Evolutionary conservation across 2,329 filamentous ascomycete species (phyloP).

Genomic region (Leptographium procerum): DNA sequence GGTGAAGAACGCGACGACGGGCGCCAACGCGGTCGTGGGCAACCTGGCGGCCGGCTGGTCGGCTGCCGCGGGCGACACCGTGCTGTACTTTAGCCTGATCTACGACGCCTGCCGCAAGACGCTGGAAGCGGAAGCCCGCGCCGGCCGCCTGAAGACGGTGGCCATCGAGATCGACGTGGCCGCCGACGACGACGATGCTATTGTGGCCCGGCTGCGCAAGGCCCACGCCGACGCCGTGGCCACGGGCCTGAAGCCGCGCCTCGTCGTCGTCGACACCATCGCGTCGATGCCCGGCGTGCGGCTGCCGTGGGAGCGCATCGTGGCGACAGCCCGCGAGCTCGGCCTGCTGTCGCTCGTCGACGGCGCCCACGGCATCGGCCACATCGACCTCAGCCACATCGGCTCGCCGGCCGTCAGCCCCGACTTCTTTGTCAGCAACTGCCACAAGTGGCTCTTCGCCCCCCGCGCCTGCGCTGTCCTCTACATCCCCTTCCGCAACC

Average conservation of each 20-base stretch:
- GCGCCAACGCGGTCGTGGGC: constrained; percentile 55
- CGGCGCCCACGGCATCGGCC: constrained; percentile 59
- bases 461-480: constrained; percentile 60
- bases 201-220: constrained; percentile 41
- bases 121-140: constrained; percentile 48
- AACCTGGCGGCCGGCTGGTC: constrained; percentile 32
- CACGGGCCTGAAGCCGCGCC: constrained; percentile 41
- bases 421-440: constrained; percentile 65
- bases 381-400: constrained; percentile 52
- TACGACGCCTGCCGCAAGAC: constrained; percentile 58
- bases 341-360: constrained; percentile 56
- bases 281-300: constrained; percentile 56
- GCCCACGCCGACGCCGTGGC: constrained; percentile 36
- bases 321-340: constrained; percentile 39
- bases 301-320: constrained; percentile 57
- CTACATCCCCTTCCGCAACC: constrained; percentile 56
- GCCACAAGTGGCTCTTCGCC: constrained; percentile 64
- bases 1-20: constrained; percentile 60
- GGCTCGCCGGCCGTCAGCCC: constrained; percentile 34
- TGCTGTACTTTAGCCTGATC: constrained; percentile 55
- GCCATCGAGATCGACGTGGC: constrained; percentile 49
- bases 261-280: constrained; percentile 62
- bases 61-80: constrained; percentile 42
- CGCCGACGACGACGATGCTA: constrained; percentile 46
- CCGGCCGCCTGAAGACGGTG: constrained; percentile 20